A percentile compares a stretch with the other conserved stretches of the same genome.
phyloP scores from a whole-genome alignment of 108 stramenopile genomes.

The Skeletonema potamos region DNA sequence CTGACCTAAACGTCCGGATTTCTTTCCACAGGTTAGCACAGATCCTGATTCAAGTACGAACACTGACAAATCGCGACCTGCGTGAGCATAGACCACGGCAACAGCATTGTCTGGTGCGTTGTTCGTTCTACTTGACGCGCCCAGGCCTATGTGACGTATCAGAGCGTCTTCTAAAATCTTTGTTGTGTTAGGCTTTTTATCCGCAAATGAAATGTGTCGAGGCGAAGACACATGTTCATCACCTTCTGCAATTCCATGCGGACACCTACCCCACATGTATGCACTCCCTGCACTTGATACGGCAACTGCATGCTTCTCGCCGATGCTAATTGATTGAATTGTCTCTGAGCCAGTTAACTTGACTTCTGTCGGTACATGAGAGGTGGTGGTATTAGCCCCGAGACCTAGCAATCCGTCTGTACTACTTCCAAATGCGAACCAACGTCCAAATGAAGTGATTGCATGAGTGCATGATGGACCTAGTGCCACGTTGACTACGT shows the following conservation, averaged over 20 bases:
- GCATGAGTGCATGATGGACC: conserved; percentile 72
- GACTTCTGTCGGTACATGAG: conserved; percentile 50
- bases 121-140: conserved; percentile 25
- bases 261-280: conserved; percentile 61
- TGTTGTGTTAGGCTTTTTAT: conserved; percentile 35
- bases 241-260: conserved; percentile 1
- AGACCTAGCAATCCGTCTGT: conserved; percentile 71
- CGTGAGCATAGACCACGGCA: conserved; percentile 47
- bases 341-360: conserved; percentile 41
- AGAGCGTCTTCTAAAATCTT: neutral
- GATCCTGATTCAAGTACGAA: conserved; percentile 52
- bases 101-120: neutral
- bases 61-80: conserved; percentile 64
- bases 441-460: conserved; percentile 60
- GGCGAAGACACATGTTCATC: conserved; percentile 7
- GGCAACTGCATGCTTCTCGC: conserved; percentile 62
- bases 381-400: conserved; percentile 30
- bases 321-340: conserved; percentile 50
- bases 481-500: conserved; percentile 60
- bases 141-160: conserved; percentile 21
- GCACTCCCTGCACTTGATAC: conserved; percentile 45
- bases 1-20: conserved; percentile 64
- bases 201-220: neutral
- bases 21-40: conserved; percentile 62
- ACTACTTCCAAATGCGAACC: conserved; percentile 69